Evolutionary conservation across 352 stramenopile genomes (phyloP), one percentile per base, ranked within the genome.

Genomic region (Pythium aquatile): DNA sequence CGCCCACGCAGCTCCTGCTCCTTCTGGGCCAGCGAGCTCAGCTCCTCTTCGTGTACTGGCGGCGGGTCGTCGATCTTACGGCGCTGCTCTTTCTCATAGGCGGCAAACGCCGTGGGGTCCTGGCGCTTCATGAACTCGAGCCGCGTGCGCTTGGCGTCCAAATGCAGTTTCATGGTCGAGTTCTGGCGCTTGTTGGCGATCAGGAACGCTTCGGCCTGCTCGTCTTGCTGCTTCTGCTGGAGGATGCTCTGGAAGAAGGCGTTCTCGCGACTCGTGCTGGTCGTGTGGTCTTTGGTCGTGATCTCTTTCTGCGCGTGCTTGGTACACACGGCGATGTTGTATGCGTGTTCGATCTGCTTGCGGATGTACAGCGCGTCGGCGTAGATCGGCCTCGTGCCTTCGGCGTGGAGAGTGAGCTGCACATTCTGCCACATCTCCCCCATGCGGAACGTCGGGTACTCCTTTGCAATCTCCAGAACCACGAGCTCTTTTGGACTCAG

Each of bases 341-440:
- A 94, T 20, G 79, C 83, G 24, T 85, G 75, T 61, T 94, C 80
- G 32, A 94, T 83, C 35, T 92, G 78, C 40, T 73, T 74, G 24
- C 77, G 76, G 39, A 92, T 92, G 58, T 81, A 83, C n/a, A 91
- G 68, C 29, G 81, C 77, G 29, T 94, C 85, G 1, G 85, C 83
- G 66, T 91, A 91, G 49, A 90, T 90, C 1, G 79, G 83, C 2
- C 83, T 83, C 5, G 88, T 61, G 16, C 82, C 73, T 46, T 90
- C 81, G 3, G 81, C 81, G 52, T 91, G 63, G 37, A 92, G 71
- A 30, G 76, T 73, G 29, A 82, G 64, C 58, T 92, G 69, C 24
- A 91, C 73, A 47, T 85, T 83, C 55, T 90, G 82, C 83, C 85
- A 94, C 77, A 88, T 87, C 46, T 87, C 80, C 40, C 81, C 83